Percentiles rank a stretch among this genome's conserved stretches.
Conservation (phyloP, 2,329 filamentous ascomycete species). For the Aspergillus sp. region DNA sequence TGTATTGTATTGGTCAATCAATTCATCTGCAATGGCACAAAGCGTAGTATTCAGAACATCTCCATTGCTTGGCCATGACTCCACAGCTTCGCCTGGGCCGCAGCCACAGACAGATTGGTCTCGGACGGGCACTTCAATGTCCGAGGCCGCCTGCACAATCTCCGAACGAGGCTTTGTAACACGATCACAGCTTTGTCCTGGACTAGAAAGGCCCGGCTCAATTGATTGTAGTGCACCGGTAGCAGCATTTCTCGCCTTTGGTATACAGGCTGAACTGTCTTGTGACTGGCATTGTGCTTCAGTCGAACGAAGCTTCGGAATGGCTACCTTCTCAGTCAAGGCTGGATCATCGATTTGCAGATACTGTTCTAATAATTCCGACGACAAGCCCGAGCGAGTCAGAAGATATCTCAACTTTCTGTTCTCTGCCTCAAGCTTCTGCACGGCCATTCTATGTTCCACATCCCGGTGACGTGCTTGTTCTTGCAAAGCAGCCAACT, state of each 20-base stretch:
- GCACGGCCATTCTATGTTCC: constrained; percentile 34
- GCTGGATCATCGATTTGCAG: constrained; percentile 24
- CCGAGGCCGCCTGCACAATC: not conserved
- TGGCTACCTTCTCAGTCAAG: constrained; percentile 36
- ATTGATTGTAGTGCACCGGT: not conserved
- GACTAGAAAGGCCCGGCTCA: too few species aligned
- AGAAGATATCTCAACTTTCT: constrained; percentile 31
- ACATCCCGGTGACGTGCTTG: constrained; percentile 35
- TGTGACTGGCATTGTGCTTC: not conserved
- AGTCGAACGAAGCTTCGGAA: constrained; percentile 32
- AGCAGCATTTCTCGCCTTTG: not conserved
- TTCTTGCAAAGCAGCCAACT: constrained; percentile 30
- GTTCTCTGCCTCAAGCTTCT: constrained; percentile 40
- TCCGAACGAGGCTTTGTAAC: not conserved
- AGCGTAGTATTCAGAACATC: constrained; percentile 38
- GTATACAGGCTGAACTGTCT: not conserved
- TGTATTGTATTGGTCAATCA: constrained; percentile 42
- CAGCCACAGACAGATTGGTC: constrained; percentile 30
- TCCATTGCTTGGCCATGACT: constrained; percentile 25
- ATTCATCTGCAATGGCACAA: constrained; percentile 42
- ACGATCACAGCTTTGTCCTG: not conserved
- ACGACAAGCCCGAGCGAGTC: constrained; percentile 27
- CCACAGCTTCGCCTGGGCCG: constrained; percentile 14
- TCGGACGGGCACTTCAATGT: not conserved
- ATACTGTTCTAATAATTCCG: constrained; percentile 31